phyloP scores from a whole-genome alignment of 306 rosid species.

The Vigna angularis region DNA sequence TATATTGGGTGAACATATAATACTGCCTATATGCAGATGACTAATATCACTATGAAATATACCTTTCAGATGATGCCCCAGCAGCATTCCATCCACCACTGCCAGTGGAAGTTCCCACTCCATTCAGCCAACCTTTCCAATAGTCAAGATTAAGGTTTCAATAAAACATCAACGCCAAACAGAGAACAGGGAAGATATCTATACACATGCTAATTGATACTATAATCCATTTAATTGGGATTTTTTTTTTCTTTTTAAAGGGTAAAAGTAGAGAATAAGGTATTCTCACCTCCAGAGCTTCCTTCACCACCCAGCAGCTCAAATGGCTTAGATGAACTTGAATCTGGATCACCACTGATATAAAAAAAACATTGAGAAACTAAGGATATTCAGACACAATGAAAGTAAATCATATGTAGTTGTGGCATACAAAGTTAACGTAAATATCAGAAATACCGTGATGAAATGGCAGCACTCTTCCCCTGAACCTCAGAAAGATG shows the following conservation, averaged over 20 bases:
- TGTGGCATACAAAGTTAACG: neutral
- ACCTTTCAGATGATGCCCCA: slow-evolving; percentile 56
- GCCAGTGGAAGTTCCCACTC: slow-evolving; percentile 68
- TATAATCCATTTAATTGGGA: neutral
- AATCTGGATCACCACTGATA: slow-evolving; percentile 65
- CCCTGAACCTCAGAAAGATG: slow-evolving; percentile 91
- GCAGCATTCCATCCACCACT: slow-evolving; percentile 63
- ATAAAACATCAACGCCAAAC: slow-evolving; percentile 34
- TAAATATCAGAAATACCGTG: slow-evolving; percentile 61
- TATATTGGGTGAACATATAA: neutral
- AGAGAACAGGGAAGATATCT: slow-evolving; percentile 16
- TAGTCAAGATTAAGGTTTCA: slow-evolving; percentile 38
- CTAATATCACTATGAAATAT: slow-evolving; percentile 36
- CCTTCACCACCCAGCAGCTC: slow-evolving; percentile 75
- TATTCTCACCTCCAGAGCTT: slow-evolving; percentile 69
- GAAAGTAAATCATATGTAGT: slow-evolving; percentile 32
- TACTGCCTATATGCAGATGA: slow-evolving; percentile 1
- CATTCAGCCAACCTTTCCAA: slow-evolving; percentile 76
- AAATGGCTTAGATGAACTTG: slow-evolving; percentile 72
- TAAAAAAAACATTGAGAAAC: slow-evolving; percentile 39
- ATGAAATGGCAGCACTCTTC: slow-evolving; percentile 57
- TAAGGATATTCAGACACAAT: slow-evolving; percentile 26
- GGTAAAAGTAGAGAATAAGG: slow-evolving; percentile 33
- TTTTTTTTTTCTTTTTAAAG: neutral
- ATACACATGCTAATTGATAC: slow-evolving; percentile 10